phyloP scores from a whole-genome alignment of 2,329 filamentous ascomycete genomes.

The Daldinia sp. region DNA sequence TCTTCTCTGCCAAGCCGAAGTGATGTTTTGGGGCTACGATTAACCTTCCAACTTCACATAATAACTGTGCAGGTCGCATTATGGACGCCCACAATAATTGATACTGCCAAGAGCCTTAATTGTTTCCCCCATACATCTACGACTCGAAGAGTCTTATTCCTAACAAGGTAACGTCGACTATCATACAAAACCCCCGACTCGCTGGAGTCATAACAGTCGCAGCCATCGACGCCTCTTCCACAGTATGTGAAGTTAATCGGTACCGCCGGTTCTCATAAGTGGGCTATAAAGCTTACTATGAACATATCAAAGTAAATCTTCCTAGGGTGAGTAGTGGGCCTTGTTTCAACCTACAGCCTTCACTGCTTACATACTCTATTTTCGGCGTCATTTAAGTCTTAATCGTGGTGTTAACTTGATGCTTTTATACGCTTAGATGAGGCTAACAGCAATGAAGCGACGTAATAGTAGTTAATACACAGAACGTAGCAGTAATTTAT shows the following conservation, averaged over 20 bases:
- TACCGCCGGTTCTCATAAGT: not conserved
- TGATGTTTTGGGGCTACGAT: slow-evolving; percentile 34
- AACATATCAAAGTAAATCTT: slow-evolving; percentile 10
- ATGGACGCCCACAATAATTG: slow-evolving; percentile 34
- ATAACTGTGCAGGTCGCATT: slow-evolving; percentile 32
- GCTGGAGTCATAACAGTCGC: slow-evolving; percentile 17
- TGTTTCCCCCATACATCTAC: slow-evolving; percentile 29
- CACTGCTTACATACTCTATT: slow-evolving; percentile 24
- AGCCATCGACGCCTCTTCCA: not conserved
- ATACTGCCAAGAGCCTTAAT: slow-evolving; percentile 38
- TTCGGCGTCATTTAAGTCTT: slow-evolving; percentile 8
- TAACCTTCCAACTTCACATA: slow-evolving; percentile 26
- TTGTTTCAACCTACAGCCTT: slow-evolving; percentile 34
- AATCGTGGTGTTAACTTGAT: not conserved
- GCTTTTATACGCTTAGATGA: not conserved
- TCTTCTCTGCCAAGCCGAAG: slow-evolving; percentile 32
- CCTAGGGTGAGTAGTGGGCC: slow-evolving; percentile 26
- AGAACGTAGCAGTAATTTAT: slow-evolving; percentile 15
- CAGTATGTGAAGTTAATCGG: slow-evolving; percentile 18
- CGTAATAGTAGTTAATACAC: not conserved
- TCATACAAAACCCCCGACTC: slow-evolving; percentile 37
- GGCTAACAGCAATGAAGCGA: not conserved
- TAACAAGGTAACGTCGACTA: slow-evolving; percentile 28
- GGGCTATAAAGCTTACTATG: slow-evolving; percentile 8
- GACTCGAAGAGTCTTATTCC: slow-evolving; percentile 25